Percentiles rank a stretch among this genome's conserved stretches.
These are phyloP conservation scores for Sextonia rubra DNA, from an alignment of 164 flowering plant species.

Conservation along the genomic window DNA sequence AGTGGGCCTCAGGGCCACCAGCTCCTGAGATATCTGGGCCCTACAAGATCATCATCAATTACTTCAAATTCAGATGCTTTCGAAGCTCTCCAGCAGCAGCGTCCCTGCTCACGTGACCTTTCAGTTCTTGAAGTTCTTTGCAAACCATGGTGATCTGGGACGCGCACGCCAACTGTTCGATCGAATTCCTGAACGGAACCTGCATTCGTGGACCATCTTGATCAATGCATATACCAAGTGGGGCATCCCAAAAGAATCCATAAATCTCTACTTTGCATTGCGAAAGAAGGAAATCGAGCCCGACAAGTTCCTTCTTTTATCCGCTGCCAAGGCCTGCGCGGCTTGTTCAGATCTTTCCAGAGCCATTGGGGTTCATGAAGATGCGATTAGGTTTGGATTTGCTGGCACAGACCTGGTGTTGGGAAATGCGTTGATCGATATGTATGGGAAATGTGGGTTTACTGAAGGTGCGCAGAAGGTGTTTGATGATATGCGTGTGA, in stretches of 20 bases:
- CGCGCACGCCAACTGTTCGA: conserved; percentile 50
- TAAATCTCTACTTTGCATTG: conserved; percentile 25
- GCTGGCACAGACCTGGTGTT: conserved; percentile 27
- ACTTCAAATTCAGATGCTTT: conserved; percentile 25
- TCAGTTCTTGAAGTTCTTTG: conserved; percentile 22
- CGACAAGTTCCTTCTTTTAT: conserved; percentile 35
- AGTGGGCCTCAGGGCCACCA: too few species aligned
- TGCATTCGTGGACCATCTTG: conserved; percentile 37
- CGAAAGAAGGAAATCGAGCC: conserved; percentile 21
- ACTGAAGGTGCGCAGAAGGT: conserved; percentile 34
- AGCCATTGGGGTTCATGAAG: conserved; percentile 43
- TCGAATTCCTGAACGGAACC: conserved; percentile 43
- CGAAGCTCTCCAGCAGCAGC: conserved; percentile 20
- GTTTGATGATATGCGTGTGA: conserved; percentile 28
- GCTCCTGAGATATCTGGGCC: too few species aligned
- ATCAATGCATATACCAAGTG: conserved; percentile 40
- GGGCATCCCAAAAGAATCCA: conserved; percentile 38
- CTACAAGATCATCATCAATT: too few species aligned
- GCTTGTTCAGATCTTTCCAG: conserved; percentile 22
- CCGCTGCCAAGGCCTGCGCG: conserved; percentile 52
- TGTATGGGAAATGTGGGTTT: conserved; percentile 50
- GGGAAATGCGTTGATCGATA: conserved; percentile 48
- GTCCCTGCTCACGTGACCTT: conserved; percentile 24
- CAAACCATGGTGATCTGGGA: conserved; percentile 31
- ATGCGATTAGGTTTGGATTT: conserved; percentile 32